Evolutionary conservation across 1,284 basidiomycete species (phyloP), one percentile per base, ranked within the genome.

Genomic region (Puccinia hordei): DNA sequence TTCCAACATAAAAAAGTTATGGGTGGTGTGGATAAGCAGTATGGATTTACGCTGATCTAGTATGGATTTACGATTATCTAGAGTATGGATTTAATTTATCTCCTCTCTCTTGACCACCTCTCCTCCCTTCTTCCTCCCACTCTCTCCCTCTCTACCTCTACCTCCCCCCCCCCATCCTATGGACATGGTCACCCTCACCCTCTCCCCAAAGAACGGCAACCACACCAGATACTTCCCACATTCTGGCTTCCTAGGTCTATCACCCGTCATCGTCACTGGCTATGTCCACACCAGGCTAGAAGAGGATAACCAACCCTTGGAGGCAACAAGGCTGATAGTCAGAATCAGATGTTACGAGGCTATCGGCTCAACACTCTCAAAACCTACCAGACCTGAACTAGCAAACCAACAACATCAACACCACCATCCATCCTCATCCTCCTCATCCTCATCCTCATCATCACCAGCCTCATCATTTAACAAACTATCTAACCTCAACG

Each of bases 331-430:
- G 65, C 86, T 93, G 83, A 87, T 88, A 77, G 87, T 93, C 83
- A 88, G 90, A 49, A 88, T 93, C 73, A 88, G 91, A 65, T 93
- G 93, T 86, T 92, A 92, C 85, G 93, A 94, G 86, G 88, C 89
- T 51, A 89, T 91, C 68, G 86, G 90, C 71, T 89, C 89, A 27
- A 33, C 68, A 4, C 27, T 66, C 35, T 41, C 63, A 13, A 41
- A 30, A 8, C 35, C 35, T 8, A 59, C 57, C 30, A 12, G 63
- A n/a, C 63, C 63, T 44, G 63, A 66, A 44, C 57, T 33, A 5
- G 5, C 35, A 24, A 8, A 41, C 5, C 30, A 65, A 8, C 38
- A 19, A 13, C 27, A 57, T 6, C 53, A 57, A 27, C 22, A 57
- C 5, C n/a, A 65, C 4, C 38, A 38, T 4, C 30, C 35, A 24